Percentiles rank a stretch among this genome's conserved stretches.
phyloP scores from a whole-genome alignment of 371 early-diverging fungal species.

The Zopfochytrium polystomum region DNA sequence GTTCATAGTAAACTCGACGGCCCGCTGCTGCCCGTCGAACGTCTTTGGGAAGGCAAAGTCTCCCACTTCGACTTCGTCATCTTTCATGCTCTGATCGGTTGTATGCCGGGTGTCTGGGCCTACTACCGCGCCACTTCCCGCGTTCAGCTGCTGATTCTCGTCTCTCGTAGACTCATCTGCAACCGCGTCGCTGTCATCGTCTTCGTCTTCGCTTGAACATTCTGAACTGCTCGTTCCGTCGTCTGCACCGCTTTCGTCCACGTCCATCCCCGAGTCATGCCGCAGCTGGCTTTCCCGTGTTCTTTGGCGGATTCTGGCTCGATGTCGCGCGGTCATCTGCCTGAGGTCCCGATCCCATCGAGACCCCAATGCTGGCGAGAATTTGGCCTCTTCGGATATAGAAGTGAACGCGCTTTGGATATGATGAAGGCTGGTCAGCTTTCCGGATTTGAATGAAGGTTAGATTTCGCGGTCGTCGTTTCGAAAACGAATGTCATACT shows the following conservation, averaged over 20 bases:
- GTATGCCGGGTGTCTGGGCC: too few species aligned
- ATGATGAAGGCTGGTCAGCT: slow-evolving; percentile 26
- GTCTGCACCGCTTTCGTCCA: too few species aligned
- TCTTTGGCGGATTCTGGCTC: too few species aligned
- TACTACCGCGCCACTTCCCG: too few species aligned
- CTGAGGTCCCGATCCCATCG: slow-evolving; percentile 14
- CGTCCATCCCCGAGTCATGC: too few species aligned
- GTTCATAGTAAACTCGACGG: background rate
- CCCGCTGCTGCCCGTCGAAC: slow-evolving; percentile 3
- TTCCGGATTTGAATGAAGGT: background rate
- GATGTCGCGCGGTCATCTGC: background rate
- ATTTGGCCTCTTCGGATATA: slow-evolving; percentile 9
- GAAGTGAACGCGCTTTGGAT: slow-evolving; percentile 19
- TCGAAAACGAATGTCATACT: slow-evolving; percentile 11
- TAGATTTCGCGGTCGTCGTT: background rate
- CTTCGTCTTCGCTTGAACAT: too few species aligned
- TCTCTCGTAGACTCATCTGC: too few species aligned
- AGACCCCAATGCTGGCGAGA: slow-evolving; percentile 16
- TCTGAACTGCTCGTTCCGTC: too few species aligned
- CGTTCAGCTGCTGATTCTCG: too few species aligned
- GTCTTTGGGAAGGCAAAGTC: background rate
- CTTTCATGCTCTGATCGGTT: background rate
- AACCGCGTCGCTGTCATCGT: too few species aligned
- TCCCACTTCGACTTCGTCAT: background rate
- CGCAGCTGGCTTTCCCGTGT: too few species aligned